Evolutionary conservation across 2,329 filamentous ascomycete genomes (phyloP).

Genomic region (Oidium heveae): DNA sequence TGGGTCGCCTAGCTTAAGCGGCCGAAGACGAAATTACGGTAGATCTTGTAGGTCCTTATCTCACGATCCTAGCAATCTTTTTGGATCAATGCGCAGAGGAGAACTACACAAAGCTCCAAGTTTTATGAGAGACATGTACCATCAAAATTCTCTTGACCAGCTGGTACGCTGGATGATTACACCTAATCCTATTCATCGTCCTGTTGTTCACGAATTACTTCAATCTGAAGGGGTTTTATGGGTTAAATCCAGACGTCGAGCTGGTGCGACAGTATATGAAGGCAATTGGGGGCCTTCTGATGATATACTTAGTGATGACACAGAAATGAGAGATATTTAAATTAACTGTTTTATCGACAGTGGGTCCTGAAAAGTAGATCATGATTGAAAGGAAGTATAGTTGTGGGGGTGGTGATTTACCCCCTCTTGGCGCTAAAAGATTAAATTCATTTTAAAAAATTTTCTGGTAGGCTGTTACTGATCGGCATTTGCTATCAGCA

Average conservation of each 20-base stretch:
- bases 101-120: conserved; percentile 46
- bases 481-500: no score
- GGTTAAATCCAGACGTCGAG: conserved; percentile 51
- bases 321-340: conserved; percentile 16
- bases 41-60: conserved; percentile 12
- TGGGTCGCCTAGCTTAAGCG: conserved; percentile 14
- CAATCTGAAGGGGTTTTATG: conserved; percentile 51
- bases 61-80: conserved; percentile 14
- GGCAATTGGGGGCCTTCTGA: conserved; percentile 79
- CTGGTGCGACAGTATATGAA: conserved; percentile 86
- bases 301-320: conserved; percentile 16
- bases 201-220: conserved; percentile 49
- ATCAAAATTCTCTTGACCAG: conserved; percentile 54
- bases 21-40: conserved; percentile 10
- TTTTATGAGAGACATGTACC: conserved; percentile 63
- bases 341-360: not conserved
- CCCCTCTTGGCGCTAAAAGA: no score
- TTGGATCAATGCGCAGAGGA: conserved; percentile 19
- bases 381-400: no score
- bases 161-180: conserved; percentile 76
- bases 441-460: no score
- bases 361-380: no score
- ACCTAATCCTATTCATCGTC: conserved; percentile 47
- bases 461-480: no score
- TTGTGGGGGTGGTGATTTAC: no score